Percentiles rank a stretch among this genome's conserved stretches.
Conservation (phyloP, 2,329 filamentous ascomycete genomes). For the Emmonsiellopsis sp. region DNA sequence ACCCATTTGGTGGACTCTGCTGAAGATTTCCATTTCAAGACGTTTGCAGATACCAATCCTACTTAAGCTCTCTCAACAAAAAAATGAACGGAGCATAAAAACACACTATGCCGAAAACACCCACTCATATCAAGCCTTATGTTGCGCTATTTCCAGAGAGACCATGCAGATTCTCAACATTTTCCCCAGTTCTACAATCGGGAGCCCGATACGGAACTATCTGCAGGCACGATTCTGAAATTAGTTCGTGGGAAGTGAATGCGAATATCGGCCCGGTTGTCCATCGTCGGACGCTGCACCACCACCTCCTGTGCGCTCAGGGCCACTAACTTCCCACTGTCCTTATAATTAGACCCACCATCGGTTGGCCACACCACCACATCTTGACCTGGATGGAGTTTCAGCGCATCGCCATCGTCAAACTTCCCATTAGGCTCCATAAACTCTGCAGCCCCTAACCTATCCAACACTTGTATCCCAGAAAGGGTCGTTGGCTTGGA, state of each 20-base stretch:
- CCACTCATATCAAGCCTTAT: neutral
- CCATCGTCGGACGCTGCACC: conserved; percentile 40
- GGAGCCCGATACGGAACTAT: neutral
- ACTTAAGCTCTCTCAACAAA: neutral
- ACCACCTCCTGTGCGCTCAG: conserved; percentile 49
- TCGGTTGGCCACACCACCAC: conserved; percentile 56
- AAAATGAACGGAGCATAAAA: neutral
- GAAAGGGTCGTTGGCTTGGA: conserved; percentile 37
- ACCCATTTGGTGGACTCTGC: neutral
- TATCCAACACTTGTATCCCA: conserved; percentile 36
- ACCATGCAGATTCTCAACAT: neutral
- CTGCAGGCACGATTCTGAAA: conserved; percentile 16
- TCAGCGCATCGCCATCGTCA: conserved; percentile 43
- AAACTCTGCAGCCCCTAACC: conserved; percentile 36
- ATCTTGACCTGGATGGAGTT: conserved; percentile 43
- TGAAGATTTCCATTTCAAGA: neutral
- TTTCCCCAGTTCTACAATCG: neutral
- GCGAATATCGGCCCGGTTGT: conserved; percentile 35
- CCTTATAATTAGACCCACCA: conserved; percentile 49
- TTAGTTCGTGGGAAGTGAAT: conserved; percentile 51
- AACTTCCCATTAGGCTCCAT: conserved; percentile 37
- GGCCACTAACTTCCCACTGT: conserved; percentile 47
- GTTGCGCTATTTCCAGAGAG: neutral
- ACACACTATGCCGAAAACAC: neutral
- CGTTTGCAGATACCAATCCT: neutral